Conservation (phyloP, 2,329 filamentous ascomycete genomes). For the Raffaelea arxii region DNA sequence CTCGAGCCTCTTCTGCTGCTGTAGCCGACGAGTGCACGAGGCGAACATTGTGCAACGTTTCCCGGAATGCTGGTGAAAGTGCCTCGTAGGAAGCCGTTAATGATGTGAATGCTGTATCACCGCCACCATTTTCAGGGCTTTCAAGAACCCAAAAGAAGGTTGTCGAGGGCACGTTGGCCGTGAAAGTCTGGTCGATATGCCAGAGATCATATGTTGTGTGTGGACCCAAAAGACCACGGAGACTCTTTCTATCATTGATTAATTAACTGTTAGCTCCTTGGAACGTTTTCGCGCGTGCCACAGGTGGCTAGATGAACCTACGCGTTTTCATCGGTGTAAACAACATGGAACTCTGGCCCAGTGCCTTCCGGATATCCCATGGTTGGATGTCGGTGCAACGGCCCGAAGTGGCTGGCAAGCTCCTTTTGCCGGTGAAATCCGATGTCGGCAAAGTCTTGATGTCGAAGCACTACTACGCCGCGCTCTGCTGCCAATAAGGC, state of each 20-base stretch:
- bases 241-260: slow-evolving; percentile 23
- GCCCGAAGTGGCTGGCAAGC: slow-evolving; percentile 34
- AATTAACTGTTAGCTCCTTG: background rate
- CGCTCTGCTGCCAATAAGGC: slow-evolving; percentile 7
- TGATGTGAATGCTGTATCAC: slow-evolving; percentile 73
- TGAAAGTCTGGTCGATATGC: slow-evolving; percentile 86
- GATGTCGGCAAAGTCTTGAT: slow-evolving; percentile 25
- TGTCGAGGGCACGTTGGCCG: slow-evolving; percentile 78
- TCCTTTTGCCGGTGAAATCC: slow-evolving; percentile 25
- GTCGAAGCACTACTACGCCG: slow-evolving; percentile 13
- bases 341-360: slow-evolving; percentile 60
- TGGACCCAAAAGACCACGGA: slow-evolving; percentile 37
- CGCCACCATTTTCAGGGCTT: slow-evolving; percentile 62
- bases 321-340: slow-evolving; percentile 57
- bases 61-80: slow-evolving; percentile 66
- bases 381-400: slow-evolving; percentile 64
- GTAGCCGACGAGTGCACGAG: slow-evolving; percentile 48
- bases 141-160: slow-evolving; percentile 85
- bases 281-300: background rate
- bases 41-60: slow-evolving; percentile 64
- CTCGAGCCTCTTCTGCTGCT: slow-evolving; percentile 6
- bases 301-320: background rate
- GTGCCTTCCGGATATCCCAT: slow-evolving; percentile 48
- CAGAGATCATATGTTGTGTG: slow-evolving; percentile 77
- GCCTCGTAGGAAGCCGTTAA: slow-evolving; percentile 71